A percentile compares a stretch with the other conserved stretches of the same genome.
These are phyloP conservation scores for Pseudocercospora musae DNA, from an alignment of 2,329 filamentous ascomycete species.

Conservation along the genomic window DNA sequence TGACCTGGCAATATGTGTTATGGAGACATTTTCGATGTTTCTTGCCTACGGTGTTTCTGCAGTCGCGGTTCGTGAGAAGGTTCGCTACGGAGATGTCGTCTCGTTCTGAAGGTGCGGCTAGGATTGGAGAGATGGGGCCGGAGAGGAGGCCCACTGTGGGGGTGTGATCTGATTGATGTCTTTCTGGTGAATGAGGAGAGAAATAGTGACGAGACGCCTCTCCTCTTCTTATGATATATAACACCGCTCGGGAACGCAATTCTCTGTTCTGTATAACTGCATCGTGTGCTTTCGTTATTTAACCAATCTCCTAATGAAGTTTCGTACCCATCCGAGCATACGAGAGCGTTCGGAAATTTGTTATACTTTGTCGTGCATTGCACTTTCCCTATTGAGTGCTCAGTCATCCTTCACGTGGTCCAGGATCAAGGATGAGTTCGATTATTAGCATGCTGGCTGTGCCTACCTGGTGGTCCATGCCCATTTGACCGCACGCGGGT, in stretches of 20 bases:
- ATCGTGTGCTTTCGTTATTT: not conserved
- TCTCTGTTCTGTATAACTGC: not conserved
- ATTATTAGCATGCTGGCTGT: not conserved
- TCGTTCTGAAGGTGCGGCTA: not conserved
- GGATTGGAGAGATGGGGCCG: not conserved
- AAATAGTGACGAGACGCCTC: not conserved
- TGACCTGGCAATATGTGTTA: too few species aligned
- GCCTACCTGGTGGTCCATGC: not conserved
- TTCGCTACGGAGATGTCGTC: not conserved
- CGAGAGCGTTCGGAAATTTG: not conserved
- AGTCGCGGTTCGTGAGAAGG: not conserved
- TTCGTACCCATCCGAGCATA: not conserved
- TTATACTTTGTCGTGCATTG: not conserved
- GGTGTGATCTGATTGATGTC: not conserved
- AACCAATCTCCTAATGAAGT: not conserved
- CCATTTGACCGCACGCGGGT: too few species aligned
- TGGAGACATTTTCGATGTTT: not conserved
- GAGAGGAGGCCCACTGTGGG: not conserved
- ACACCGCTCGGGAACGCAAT: not conserved
- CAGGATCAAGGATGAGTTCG: not conserved
- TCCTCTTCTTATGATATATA: not conserved
- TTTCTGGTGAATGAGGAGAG: not conserved
- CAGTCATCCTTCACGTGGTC: not conserved
- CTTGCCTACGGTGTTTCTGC: not conserved
- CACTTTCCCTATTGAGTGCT: not conserved